Evolutionary conservation across 148 eudicot genomes (phyloP).

Genomic region (Amaranthus hypochondriacus): DNA sequence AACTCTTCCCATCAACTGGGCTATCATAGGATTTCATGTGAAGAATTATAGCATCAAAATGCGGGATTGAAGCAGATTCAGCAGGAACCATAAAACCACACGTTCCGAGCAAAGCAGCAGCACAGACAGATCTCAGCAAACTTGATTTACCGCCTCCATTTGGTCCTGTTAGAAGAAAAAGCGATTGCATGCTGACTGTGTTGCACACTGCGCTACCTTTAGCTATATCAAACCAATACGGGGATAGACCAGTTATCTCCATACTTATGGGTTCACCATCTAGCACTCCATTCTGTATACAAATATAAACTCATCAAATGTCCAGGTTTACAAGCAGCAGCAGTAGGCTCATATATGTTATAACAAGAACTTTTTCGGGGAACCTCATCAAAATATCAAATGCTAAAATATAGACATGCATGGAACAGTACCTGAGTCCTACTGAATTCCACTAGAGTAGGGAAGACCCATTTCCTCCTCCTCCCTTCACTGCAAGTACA

Average conservation of each 20-base stretch:
- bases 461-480: constrained; percentile 95
- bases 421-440: constrained; percentile 42
- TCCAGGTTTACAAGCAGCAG: background rate
- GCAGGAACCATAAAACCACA: constrained; percentile 99
- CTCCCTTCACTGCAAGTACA: constrained; percentile 81
- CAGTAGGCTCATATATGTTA: background rate
- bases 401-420: background rate
- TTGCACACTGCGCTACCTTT: constrained; percentile 80
- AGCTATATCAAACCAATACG: constrained; percentile 89
- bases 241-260: constrained; percentile 77
- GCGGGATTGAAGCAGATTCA: constrained; percentile 80
- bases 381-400: background rate
- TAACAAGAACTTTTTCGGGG: background rate
- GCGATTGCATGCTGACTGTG: constrained; percentile 71
- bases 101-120: constrained; percentile 89
- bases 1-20: constrained; percentile 98
- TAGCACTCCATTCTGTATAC: constrained; percentile 41
- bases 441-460: constrained; percentile 53
- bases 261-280: constrained; percentile 36
- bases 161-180: constrained; percentile 92
- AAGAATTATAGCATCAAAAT: constrained; percentile 84
- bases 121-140: constrained; percentile 85
- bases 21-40: constrained; percentile 99
- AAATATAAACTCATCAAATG: constrained; percentile 5
- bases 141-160: constrained; percentile 99